A percentile compares a stretch with the other conserved stretches of the same genome.
phyloP scores from a whole-genome alignment of 2,329 filamentous ascomycete species.

The Aspergillus novoparasiticus region DNA sequence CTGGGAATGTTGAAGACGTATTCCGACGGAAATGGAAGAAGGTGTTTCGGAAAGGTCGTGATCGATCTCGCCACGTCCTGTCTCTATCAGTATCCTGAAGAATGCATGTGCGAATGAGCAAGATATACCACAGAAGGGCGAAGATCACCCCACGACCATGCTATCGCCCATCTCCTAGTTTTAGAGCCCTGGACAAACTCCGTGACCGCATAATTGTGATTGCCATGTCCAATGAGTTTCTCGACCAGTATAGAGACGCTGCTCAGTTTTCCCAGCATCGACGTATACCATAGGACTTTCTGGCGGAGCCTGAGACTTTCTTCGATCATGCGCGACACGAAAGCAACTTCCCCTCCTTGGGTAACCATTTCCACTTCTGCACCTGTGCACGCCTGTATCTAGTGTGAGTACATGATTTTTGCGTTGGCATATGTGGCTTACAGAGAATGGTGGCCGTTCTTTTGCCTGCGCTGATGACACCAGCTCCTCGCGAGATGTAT shows the following conservation, averaged over 20 bases:
- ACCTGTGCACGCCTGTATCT: slow-evolving; percentile 65
- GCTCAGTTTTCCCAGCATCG: slow-evolving; percentile 85
- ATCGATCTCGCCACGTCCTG: slow-evolving; percentile 40
- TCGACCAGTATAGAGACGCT: slow-evolving; percentile 64
- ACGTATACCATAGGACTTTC: slow-evolving; percentile 81
- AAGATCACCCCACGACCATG: slow-evolving; percentile 76
- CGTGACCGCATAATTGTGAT: slow-evolving; percentile 80
- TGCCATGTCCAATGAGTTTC: slow-evolving; percentile 56
- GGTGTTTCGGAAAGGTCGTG: slow-evolving; percentile 51
- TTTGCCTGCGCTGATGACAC: slow-evolving; percentile 66
- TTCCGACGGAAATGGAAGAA: slow-evolving; percentile 56
- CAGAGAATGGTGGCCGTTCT: slow-evolving; percentile 66
- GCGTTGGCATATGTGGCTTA: slow-evolving; percentile 45
- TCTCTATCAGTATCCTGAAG: slow-evolving; percentile 8
- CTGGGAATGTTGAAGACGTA: slow-evolving; percentile 45
- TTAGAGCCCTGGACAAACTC: slow-evolving; percentile 76
- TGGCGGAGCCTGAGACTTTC: slow-evolving; percentile 65
- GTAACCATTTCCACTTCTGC: slow-evolving; percentile 84
- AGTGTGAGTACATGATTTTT: not conserved
- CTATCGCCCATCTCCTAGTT: slow-evolving; percentile 84
- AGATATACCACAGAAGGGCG: slow-evolving; percentile 60
- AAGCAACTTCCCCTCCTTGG: slow-evolving; percentile 73
- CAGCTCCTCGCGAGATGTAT: slow-evolving; percentile 73
- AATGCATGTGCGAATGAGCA: not conserved
- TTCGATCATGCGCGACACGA: slow-evolving; percentile 69